Conservation (phyloP, 768 basidiomycete genomes). For the Tremella fuciformis region DNA sequence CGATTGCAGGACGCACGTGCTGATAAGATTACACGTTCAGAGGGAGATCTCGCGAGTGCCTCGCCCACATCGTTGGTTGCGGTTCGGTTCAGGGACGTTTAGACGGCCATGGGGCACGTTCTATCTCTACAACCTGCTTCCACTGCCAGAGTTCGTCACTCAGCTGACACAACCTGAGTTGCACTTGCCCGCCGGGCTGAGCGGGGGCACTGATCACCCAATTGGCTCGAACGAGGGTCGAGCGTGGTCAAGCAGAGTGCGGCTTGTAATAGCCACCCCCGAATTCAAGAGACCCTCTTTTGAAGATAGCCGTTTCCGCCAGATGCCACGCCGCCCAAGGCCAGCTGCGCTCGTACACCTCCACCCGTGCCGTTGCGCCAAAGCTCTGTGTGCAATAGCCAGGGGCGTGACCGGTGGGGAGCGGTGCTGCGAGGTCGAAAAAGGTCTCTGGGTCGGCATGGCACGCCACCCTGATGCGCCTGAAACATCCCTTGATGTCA, state of each 20-base stretch:
- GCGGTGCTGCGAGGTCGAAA: constrained; percentile 32
- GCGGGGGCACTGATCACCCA: too few species aligned
- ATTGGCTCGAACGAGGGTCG: too few species aligned
- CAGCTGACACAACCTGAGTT: too few species aligned
- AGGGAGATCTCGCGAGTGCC: too few species aligned
- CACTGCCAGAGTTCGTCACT: too few species aligned
- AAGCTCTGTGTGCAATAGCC: constrained; percentile 33
- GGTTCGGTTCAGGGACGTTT: too few species aligned
- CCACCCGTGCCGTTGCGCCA: constrained; percentile 22
- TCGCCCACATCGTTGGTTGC: too few species aligned
- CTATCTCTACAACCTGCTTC: too few species aligned
- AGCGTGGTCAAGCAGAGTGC: constrained; percentile 17
- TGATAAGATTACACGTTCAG: too few species aligned
- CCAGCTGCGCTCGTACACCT: constrained; percentile 24
- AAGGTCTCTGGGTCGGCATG: constrained; percentile 20
- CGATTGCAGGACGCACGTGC: too few species aligned
- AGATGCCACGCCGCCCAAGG: constrained; percentile 17
- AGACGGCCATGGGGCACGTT: too few species aligned
- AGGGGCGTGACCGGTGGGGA: constrained; percentile 24
- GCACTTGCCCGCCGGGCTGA: too few species aligned
- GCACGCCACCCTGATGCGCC: constrained; percentile 14
- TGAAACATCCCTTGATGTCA: constrained; percentile 37
- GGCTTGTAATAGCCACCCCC: constrained; percentile 31
- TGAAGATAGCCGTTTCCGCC: constrained; percentile 22
- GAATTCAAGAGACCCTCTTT: constrained; percentile 33